Evolutionary conservation across 2,329 filamentous ascomycete species (phyloP).

Genomic region (Ambrosiella xylebori): DNA sequence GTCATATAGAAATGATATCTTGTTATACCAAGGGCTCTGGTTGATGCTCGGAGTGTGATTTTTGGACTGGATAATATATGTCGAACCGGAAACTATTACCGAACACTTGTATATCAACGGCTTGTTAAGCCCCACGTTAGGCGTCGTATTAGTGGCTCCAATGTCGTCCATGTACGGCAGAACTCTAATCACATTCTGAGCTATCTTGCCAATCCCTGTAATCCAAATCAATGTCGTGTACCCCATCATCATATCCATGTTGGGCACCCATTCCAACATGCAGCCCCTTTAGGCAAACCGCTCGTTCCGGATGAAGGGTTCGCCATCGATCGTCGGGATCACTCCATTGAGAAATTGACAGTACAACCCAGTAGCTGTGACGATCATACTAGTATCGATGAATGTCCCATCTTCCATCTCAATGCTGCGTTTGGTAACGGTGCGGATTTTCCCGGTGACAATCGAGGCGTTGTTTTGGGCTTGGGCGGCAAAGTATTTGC

Average conservation of each 20-base stretch:
- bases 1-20: slow-evolving; percentile 11
- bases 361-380: slow-evolving; percentile 51
- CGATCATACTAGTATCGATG: slow-evolving; percentile 46
- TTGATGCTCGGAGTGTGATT: slow-evolving; percentile 23
- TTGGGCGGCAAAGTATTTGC: slow-evolving; percentile 37
- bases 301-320: slow-evolving; percentile 27
- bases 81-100: slow-evolving; percentile 1
- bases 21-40: slow-evolving; percentile 22
- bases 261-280: slow-evolving; percentile 52
- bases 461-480: slow-evolving; percentile 28
- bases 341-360: slow-evolving; percentile 39
- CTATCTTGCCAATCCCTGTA: slow-evolving; percentile 41
- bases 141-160: slow-evolving; percentile 26
- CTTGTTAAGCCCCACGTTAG: slow-evolving; percentile 19
- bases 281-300: slow-evolving; percentile 45
- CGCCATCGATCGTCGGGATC: slow-evolving; percentile 35
- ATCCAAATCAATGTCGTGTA: slow-evolving; percentile 54
- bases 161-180: slow-evolving; percentile 31
- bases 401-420: slow-evolving; percentile 23
- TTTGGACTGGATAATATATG: slow-evolving; percentile 21
- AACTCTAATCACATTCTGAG: slow-evolving; percentile 31
- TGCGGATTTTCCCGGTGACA: slow-evolving; percentile 35
- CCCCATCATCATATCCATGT: slow-evolving; percentile 42
- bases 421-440: slow-evolving; percentile 31
- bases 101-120: not conserved